phyloP scores from a whole-genome alignment of 441 rosid genomes.

The Viola pubescens region DNA sequence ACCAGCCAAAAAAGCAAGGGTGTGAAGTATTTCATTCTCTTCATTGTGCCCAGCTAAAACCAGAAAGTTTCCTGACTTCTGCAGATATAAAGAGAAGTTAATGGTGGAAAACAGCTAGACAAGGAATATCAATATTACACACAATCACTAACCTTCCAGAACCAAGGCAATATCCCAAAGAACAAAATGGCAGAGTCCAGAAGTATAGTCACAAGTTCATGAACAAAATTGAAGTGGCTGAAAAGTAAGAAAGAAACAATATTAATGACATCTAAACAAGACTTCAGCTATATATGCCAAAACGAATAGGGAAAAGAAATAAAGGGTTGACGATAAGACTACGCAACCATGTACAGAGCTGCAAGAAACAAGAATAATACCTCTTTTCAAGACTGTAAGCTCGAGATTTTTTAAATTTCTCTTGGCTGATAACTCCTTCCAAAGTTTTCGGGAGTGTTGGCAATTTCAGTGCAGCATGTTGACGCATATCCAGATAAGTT shows the following conservation, averaged over 20 bases:
- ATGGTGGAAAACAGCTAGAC: conserved; percentile 4
- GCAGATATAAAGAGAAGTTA: conserved; percentile 18
- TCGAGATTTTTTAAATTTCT: conserved; percentile 81
- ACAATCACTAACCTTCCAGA: conserved; percentile 68
- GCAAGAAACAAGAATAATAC: conserved; percentile 24
- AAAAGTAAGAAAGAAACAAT: conserved; percentile 16
- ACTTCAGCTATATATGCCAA: not conserved
- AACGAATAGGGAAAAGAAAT: not conserved
- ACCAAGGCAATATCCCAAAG: conserved; percentile 87
- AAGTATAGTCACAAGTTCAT: conserved; percentile 74
- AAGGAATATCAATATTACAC: conserved; percentile 12
- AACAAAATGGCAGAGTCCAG: conserved; percentile 90
- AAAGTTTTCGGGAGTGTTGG: conserved; percentile 80
- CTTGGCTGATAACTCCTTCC: conserved; percentile 83
- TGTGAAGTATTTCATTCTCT: conserved; percentile 83
- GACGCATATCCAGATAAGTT: conserved; percentile 76
- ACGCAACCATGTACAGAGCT: not conserved
- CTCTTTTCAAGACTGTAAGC: conserved; percentile 95
- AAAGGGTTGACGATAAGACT: not conserved
- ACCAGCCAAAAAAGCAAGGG: conserved; percentile 88
- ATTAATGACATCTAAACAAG: conserved; percentile 7
- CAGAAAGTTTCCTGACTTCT: conserved; percentile 72
- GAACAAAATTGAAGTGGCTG: conserved; percentile 86
- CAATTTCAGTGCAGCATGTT: conserved; percentile 69
- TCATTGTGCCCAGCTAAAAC: conserved; percentile 50